phyloP scores from a whole-genome alignment of 2,329 filamentous ascomycete species.

The Periglandula ipomoeae region DNA sequence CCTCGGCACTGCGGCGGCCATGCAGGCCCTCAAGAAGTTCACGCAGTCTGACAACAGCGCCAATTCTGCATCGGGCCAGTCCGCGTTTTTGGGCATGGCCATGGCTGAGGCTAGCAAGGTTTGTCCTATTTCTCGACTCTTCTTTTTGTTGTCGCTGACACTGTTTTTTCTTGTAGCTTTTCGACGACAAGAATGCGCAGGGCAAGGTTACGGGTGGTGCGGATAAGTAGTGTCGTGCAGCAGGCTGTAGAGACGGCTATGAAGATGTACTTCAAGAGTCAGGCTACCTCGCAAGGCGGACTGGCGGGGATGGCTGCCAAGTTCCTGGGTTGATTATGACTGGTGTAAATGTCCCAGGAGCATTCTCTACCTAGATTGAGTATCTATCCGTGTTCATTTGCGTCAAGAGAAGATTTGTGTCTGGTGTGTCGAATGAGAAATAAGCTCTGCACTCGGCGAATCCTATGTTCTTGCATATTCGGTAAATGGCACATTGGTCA shows the following conservation, averaged over 20 bases:
- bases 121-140: slow-evolving; percentile 10
- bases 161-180: slow-evolving; percentile 35
- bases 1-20: slow-evolving; percentile 65
- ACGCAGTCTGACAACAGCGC: slow-evolving; percentile 43
- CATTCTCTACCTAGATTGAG: no score
- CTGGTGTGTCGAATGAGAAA: no score
- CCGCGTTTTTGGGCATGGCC: slow-evolving; percentile 73
- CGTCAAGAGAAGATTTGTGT: no score
- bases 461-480: no score
- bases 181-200: slow-evolving; percentile 47
- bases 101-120: slow-evolving; percentile 83
- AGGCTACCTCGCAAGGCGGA: slow-evolving; percentile 38
- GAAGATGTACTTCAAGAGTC: slow-evolving; percentile 83
- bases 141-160: background rate
- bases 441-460: no score
- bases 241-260: slow-evolving; percentile 77
- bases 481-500: no score
- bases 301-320: slow-evolving; percentile 38
- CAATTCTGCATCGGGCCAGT: slow-evolving; percentile 50
- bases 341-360: no score
- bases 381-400: no score
- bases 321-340: slow-evolving; percentile 19
- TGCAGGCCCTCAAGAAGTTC: slow-evolving; percentile 78
- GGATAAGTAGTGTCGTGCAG: slow-evolving; percentile 71
- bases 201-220: slow-evolving; percentile 47